A percentile compares a stretch with the other conserved stretches of the same genome.
These are phyloP conservation scores for Lachnellula cervina DNA, from an alignment of 2,329 filamentous ascomycete species.

Conservation along the genomic window DNA sequence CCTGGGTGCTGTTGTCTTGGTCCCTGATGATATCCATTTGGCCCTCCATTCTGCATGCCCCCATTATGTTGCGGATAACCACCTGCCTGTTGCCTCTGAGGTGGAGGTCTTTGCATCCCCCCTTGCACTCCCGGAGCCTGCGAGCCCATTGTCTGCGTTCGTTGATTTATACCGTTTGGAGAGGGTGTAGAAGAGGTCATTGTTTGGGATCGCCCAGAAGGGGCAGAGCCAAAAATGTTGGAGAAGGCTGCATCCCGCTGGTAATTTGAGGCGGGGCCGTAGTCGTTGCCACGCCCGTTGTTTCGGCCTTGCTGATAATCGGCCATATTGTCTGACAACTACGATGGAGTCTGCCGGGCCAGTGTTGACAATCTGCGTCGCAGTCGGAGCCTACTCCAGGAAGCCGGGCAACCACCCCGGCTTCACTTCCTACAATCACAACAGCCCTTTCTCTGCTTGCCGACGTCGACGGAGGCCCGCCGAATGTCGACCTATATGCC, in stretches of 20 bases:
- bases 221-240: conserved; percentile 87
- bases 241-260: conserved; percentile 94
- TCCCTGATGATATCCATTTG: conserved; percentile 47
- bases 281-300: conserved; percentile 43
- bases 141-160: conserved; percentile 70
- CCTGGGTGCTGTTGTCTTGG: conserved; percentile 33
- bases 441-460: conserved; percentile 16
- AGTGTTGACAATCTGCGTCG: conserved; percentile 3
- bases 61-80: conserved; percentile 25
- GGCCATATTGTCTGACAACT: conserved; percentile 40
- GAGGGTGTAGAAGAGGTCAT: conserved; percentile 76
- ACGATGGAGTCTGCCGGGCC: conserved; percentile 5
- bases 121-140: conserved; percentile 34
- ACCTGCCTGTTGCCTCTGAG: conserved; percentile 44
- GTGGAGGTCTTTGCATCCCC: conserved; percentile 61
- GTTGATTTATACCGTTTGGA: conserved; percentile 48
- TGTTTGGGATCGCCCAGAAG: conserved; percentile 87
- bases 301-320: conserved; percentile 58
- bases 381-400: not conserved
- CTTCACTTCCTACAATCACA: conserved; percentile 16
- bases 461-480: conserved; percentile 22
- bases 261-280: conserved; percentile 46
- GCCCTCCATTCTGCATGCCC: conserved; percentile 29
- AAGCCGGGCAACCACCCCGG: conserved; percentile 3
- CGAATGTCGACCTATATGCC: conserved; percentile 19